Percentiles rank a stretch among this genome's conserved stretches.
These are phyloP conservation scores for Bathelium albidoporum DNA, from an alignment of 495 filamentous ascomycete genomes.

Conservation along the genomic window DNA sequence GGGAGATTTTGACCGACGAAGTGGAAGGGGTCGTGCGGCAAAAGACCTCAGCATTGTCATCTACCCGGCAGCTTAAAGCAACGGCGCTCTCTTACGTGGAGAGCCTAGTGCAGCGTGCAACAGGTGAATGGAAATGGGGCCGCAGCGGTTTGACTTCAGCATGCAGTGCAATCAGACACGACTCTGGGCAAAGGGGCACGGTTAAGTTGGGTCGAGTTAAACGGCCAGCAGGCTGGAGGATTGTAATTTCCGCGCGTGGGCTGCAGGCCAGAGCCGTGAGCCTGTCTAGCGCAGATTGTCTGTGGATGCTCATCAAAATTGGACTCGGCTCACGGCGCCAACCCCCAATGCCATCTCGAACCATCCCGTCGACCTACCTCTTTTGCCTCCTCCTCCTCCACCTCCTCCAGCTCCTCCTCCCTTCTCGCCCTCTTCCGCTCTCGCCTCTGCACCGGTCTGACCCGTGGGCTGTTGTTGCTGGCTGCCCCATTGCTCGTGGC, in stretches of 20 bases:
- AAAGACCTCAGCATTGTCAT: neutral
- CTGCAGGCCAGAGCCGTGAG: slow-evolving; percentile 2
- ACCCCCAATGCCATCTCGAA: neutral
- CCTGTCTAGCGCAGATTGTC: slow-evolving; percentile 5
- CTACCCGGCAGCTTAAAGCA: neutral
- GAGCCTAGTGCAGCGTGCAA: neutral
- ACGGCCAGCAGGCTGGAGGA: neutral
- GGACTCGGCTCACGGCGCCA: slow-evolving; percentile 4
- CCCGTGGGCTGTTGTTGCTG: neutral
- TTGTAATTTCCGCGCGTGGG: slow-evolving; percentile 1
- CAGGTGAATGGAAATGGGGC: neutral
- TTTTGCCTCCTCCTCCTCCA: neutral
- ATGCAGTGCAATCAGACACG: neutral
- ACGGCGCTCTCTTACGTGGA: neutral
- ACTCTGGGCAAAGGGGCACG: neutral
- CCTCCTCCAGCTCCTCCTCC: neutral
- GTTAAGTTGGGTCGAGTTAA: neutral
- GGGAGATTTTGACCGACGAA: neutral
- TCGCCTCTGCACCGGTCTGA: neutral
- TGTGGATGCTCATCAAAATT: slow-evolving; percentile 6
- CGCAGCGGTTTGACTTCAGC: neutral
- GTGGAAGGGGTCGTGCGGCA: neutral
- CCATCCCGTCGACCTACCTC: neutral
- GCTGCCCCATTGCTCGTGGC: neutral
- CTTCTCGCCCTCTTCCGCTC: neutral